Evolutionary conservation across 805 yeast genomes (phyloP), one percentile per base, ranked within the genome.

Genomic region (Candida pseudofarinosa): DNA sequence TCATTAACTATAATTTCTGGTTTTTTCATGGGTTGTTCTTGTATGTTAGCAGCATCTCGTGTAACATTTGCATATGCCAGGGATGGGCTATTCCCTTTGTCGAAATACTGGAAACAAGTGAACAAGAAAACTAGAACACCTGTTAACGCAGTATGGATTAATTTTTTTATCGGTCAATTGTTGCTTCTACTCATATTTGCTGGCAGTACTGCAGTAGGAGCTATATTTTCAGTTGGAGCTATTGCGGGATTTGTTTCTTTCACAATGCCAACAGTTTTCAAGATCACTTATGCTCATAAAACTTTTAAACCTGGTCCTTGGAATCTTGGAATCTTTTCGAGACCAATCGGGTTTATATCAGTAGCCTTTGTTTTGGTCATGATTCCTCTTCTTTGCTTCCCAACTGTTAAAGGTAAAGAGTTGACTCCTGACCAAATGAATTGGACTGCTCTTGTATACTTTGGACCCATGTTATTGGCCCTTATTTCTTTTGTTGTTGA

Each of bases 221-320:
- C 88, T 35, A 80, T 81, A 46, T 83, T 83, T 64, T 80, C 86
- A 1, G 85, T 83, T 38, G 85, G 86, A 26, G 87, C 86, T 36
- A 81, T 82, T 53, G 77, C 84, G 12, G 78, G 84, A 0, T 81
- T 81, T 53, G 72, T 82, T 44, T 81, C 88, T 3, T 83, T 82
- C 62, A 71, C 78, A n/a, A 65, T 79, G 51, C 88, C 88, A 10
- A 77, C 81, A 15, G 53, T 78, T 6, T 69, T 82, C 44, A 77
- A 80, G 55, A 74, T 79, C 52, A 74, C 82, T 3, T 76, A 74
- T 52, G 74, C 81, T 3, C 62, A 76, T 43, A 63, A 72, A 32
- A 60, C 67, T 1, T 83, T 82, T 65, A 63, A 63, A 48, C 79
- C 77, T 1, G 88, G 88, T 2, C 88, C 88, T 4, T 81, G 85